Base-by-base conservation (phyloP, 2,329 filamentous ascomycete genomes). In the Dactylellina haptotyla region DNA sequence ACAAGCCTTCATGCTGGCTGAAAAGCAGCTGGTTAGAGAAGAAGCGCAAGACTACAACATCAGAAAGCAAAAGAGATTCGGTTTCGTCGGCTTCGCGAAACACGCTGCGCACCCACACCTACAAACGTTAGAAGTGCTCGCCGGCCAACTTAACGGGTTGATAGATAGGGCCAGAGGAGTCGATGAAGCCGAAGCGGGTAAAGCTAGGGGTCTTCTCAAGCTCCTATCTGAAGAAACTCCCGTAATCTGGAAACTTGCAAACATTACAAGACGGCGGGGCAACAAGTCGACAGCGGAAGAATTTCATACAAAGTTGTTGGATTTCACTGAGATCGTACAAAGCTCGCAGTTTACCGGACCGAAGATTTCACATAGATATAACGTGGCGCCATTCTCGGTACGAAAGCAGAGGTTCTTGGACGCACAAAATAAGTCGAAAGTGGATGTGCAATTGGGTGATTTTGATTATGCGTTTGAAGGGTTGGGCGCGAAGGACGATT, bases 21-120 rank as follows among this genome's bases (percentile, higher is more conserved):
- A 74, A 54, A 67, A 18, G 10, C 61, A 58, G 16, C 41, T 74
- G 1, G 57, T 74, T 25, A 54, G 51, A 28, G 53, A 72, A 2
- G 51, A 57, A 10, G 53, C 51, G 0, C 8, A 61, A 9, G 20
- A 46, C 16, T 72, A 58, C 46, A 34, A 10, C 12, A 61, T 72
- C 28, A 25, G 53, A 25, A 14, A 34, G 9, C 67, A 72, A n/a
- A 20, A 28, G 39, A 43, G 67, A 25, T 72, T 65, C 30, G 67
- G 51, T 0, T 72, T 64, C 45, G 50, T 72, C 10, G 67, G 67
- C 26, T 72, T 53, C 41, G 58, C 59, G 12, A 58, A 65, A 41
- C 67, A 72, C 28, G 67, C 67, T 14, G 53, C 46, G 18, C 67
- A 72, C 43, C 67, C 67, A 5, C 67, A 72, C 46, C 16, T 65